Percentiles rank a stretch among this genome's conserved stretches.
Conservation (phyloP, 768 basidiomycete genomes). For the Grammothele lineata region DNA sequence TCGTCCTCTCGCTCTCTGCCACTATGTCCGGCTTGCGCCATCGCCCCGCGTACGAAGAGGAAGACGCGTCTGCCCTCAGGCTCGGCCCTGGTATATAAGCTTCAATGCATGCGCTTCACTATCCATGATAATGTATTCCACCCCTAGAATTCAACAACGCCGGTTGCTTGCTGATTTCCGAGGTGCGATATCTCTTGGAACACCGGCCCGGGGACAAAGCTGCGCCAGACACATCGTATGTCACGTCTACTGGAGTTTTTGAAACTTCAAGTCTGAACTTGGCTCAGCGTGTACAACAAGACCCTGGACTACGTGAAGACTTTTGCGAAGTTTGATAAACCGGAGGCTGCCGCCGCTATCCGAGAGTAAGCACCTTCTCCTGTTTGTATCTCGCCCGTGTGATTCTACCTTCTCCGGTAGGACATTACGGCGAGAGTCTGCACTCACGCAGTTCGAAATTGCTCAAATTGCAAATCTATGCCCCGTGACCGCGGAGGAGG, state of each 20-base stretch:
- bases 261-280: background rate
- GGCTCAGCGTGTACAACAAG: constrained; percentile 81
- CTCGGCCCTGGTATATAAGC: constrained; percentile 59
- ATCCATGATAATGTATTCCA: constrained; percentile 1
- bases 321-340: constrained; percentile 86
- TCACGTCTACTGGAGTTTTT: constrained; percentile 9
- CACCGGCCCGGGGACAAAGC: constrained; percentile 69
- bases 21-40: constrained; percentile 52
- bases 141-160: constrained; percentile 82
- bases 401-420: constrained; percentile 32
- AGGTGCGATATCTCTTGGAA: constrained; percentile 87
- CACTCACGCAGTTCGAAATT: constrained; percentile 85
- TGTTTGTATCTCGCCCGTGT: background rate
- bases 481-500: constrained; percentile 84
- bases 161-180: constrained; percentile 86
- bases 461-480: constrained; percentile 91
- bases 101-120: background rate
- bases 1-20: constrained; percentile 2
- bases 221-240: constrained; percentile 82
- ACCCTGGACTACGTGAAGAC: constrained; percentile 89
- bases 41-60: constrained; percentile 74
- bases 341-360: constrained; percentile 78
- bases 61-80: constrained; percentile 82
- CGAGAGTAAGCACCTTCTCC: constrained; percentile 58
- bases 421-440: constrained; percentile 73